Evolutionary conservation across 1,284 basidiomycete species (phyloP), one percentile per base, ranked within the genome.

Genomic region (Pterulicium gracile): DNA sequence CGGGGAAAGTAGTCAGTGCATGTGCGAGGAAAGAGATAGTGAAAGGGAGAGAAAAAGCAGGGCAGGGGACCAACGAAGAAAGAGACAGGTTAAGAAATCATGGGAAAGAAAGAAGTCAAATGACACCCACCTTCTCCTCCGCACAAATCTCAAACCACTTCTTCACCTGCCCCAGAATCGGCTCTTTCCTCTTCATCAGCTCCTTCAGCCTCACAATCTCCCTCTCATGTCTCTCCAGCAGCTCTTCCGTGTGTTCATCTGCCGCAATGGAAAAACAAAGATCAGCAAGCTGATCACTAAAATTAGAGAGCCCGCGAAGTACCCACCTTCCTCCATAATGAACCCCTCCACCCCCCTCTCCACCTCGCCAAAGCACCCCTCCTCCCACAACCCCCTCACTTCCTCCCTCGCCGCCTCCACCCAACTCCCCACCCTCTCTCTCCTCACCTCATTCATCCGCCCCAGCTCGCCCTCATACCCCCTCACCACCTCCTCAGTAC

Each of bases 101-200:
- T n/a, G n/a, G n/a, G n/a, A n/a, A n/a, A n/a, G n/a, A n/a, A n/a
- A n/a, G n/a, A n/a, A n/a, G n/a, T n/a, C n/a, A n/a, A n/a, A n/a
- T n/a, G n/a, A n/a, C n/a, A n/a, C n/a, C n/a, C n/a, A n/a, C n/a
- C 58, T 84, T 87, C 64, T 91, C 85, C 55, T 98, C 92, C 44
- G 83, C 79, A 46, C 88, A 87, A n/a, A 98, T 85, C 32, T 87
- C 83, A 55, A 90, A 85, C 70, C 97, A 99, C 61, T 87, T 90
- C 61, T 79, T 79, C 51, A 98, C 81, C 46, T 76, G 73, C 0
- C 78, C 73, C 22, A 99, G 70, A 1, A 98, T 67, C 0, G 82
- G 77, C 3, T 78, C 81, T 60, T 93, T 95, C 46, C 75, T 66
- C 51, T 81, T 72, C 14, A 85, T 73, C 58, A 97, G 92, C 24